Evolutionary conservation across 139 green algal genomes (phyloP).

Genomic region (Chlorella sp.): DNA sequence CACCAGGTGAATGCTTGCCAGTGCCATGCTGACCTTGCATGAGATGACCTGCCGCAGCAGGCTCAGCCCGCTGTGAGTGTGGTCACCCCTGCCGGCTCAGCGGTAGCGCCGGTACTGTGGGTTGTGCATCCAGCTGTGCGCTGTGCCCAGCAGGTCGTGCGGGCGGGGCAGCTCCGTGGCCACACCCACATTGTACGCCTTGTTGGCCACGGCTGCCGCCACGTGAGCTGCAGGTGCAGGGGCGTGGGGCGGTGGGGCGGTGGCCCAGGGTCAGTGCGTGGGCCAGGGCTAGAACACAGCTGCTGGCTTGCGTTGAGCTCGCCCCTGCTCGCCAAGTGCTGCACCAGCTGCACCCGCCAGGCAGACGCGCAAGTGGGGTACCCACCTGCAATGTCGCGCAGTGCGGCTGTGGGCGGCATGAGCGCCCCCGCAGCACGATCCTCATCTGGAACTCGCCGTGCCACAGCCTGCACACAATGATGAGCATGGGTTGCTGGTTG

Average conservation of each 20-base stretch:
- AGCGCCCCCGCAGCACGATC: slow-evolving; percentile 65
- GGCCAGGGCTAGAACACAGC: too few relatives aligned
- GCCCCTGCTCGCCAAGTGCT: too few relatives aligned
- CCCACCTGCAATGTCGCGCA: slow-evolving; percentile 64
- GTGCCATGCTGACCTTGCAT: neutral
- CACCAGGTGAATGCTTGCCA: too few relatives aligned
- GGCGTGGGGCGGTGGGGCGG: neutral
- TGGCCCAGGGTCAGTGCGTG: neutral
- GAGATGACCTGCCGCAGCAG: too few relatives aligned
- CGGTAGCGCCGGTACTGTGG: slow-evolving; percentile 21
- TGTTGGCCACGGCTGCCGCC: slow-evolving; percentile 73
- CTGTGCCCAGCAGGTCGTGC: slow-evolving; percentile 75
- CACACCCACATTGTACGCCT: slow-evolving; percentile 80
- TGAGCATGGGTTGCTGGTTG: too few relatives aligned
- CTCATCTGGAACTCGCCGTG: slow-evolving; percentile 71
- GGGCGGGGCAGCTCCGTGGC: slow-evolving; percentile 88
- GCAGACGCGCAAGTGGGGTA: too few relatives aligned
- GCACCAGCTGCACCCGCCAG: too few relatives aligned
- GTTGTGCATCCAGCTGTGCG: slow-evolving; percentile 34
- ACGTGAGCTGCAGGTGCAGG: slow-evolving; percentile 52
- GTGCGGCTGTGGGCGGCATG: slow-evolving; percentile 63
- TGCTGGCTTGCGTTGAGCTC: too few relatives aligned
- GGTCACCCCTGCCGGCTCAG: neutral
- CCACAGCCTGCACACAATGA: slow-evolving; percentile 65
- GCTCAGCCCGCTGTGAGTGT: too few relatives aligned